These are phyloP conservation scores for Lactuca saligna DNA, from an alignment of 129 eudicot genomes.

Conservation along the genomic window DNA sequence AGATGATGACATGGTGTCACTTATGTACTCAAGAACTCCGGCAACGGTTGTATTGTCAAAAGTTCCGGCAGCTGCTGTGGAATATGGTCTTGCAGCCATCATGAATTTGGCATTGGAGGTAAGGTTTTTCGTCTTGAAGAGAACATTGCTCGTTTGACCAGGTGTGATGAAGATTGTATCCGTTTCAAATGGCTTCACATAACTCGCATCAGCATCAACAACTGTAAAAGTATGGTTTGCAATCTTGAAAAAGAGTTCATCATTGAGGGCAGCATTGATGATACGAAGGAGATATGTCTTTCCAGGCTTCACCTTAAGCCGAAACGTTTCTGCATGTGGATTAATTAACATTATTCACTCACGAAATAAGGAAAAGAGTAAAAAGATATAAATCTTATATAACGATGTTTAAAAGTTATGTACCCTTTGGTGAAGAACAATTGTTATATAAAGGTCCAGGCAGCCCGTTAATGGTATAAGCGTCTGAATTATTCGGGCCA, in stretches of 20 bases:
- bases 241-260: constrained; percentile 46
- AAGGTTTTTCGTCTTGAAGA: constrained; percentile 41
- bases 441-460: constrained; percentile 65
- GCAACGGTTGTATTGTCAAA: constrained; percentile 46
- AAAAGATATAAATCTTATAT: not conserved
- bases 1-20: not conserved
- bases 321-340: constrained; percentile 36
- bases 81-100: constrained; percentile 49
- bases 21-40: constrained; percentile 39
- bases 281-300: constrained; percentile 41
- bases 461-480: constrained; percentile 69
- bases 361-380: not conserved
- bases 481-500: constrained; percentile 72
- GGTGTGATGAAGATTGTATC: constrained; percentile 39
- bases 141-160: constrained; percentile 50
- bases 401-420: not conserved
- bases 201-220: constrained; percentile 47
- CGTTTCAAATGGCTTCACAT: constrained; percentile 48
- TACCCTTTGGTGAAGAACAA: constrained; percentile 49
- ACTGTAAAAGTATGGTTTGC: constrained; percentile 57
- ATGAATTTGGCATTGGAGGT: constrained; percentile 34
- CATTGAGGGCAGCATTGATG: constrained; percentile 47
- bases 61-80: constrained; percentile 33
- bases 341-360: not conserved
- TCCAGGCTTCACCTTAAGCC: constrained; percentile 42